phyloP scores from a whole-genome alignment of 305 asterid genomes.

The Fraxinus velutina region DNA sequence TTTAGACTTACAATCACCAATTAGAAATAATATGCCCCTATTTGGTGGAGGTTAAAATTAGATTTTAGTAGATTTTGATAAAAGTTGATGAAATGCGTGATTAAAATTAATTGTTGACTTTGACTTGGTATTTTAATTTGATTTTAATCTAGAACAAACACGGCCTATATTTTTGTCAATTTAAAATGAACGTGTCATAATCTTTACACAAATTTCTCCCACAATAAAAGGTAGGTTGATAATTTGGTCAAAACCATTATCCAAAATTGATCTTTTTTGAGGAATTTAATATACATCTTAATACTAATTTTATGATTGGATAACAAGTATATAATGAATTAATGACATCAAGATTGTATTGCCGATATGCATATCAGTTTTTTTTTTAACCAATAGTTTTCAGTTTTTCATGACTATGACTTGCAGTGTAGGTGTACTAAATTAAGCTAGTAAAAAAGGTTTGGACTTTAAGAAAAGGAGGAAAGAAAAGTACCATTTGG shows the following conservation, averaged over 20 bases:
- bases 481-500: slow-evolving; percentile 79
- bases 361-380: not conserved
- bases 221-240: not conserved
- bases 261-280: not conserved
- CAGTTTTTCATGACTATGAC: not conserved
- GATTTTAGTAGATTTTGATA: too few relatives aligned
- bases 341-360: not conserved
- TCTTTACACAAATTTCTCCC: not conserved
- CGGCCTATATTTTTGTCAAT: not conserved
- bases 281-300: not conserved
- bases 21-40: not conserved
- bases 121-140: too few relatives aligned
- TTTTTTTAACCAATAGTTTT: not conserved
- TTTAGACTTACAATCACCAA: not conserved
- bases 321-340: not conserved
- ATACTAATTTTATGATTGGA: not conserved
- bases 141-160: not conserved
- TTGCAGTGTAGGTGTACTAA: not conserved
- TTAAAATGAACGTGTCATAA: not conserved
- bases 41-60: not conserved
- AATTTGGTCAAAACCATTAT: slow-evolving; percentile 1
- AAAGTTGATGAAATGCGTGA: too few relatives aligned
- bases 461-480: slow-evolving; percentile 21
- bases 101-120: too few relatives aligned
- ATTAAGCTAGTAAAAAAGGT: slow-evolving; percentile 14